These are phyloP conservation scores for Trametes polyzona DNA, from an alignment of 1,284 basidiomycete genomes.

Conservation along the genomic window DNA sequence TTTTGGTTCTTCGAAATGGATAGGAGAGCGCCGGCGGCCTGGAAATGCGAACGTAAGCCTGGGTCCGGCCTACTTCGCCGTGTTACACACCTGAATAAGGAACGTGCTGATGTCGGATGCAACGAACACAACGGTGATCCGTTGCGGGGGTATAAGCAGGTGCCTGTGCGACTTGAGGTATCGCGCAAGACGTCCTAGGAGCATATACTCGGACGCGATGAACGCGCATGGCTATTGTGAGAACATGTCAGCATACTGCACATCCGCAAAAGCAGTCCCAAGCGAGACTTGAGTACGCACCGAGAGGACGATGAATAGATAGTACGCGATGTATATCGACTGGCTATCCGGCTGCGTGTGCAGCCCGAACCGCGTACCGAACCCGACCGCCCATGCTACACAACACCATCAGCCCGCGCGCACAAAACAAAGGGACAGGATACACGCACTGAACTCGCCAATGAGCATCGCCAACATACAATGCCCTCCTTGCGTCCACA, in stretches of 20 bases:
- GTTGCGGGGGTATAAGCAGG: constrained; percentile 56
- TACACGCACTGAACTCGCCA: constrained; percentile 56
- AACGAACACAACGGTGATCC: constrained; percentile 58
- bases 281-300: not conserved
- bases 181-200: constrained; percentile 63
- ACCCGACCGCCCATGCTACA: constrained; percentile 52
- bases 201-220: constrained; percentile 73
- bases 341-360: constrained; percentile 44
- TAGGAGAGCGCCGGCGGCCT: constrained; percentile 49
- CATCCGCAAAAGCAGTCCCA: not conserved
- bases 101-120: constrained; percentile 69
- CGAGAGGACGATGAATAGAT: constrained; percentile 79
- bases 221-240: constrained; percentile 65
- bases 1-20: constrained; percentile 36
- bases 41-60: not conserved
- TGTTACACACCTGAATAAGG: constrained; percentile 56
- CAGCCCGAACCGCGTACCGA: constrained; percentile 54
- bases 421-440: not conserved
- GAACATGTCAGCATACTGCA: not conserved
- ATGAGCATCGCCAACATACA: constrained; percentile 72
- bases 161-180: constrained; percentile 55
- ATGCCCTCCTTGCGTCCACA: constrained; percentile 53
- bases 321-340: constrained; percentile 71
- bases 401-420: not conserved
- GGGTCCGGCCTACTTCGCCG: no score